Base-by-base conservation (phyloP, 176 grass and related monocot species). In the Pharus latifolius region DNA sequence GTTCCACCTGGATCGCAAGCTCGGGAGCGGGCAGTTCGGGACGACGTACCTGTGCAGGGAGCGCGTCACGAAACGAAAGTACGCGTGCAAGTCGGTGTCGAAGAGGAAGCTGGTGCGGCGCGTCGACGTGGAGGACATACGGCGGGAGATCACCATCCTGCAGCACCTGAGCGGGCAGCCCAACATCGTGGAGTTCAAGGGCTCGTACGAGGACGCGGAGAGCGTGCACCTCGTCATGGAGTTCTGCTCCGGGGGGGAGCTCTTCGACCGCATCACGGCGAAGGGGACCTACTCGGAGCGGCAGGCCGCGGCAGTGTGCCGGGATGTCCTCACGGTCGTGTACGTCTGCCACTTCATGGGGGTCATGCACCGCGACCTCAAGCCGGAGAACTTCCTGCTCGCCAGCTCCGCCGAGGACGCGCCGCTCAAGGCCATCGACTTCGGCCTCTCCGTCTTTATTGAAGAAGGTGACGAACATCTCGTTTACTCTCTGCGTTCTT, bases 271-370 rank as follows among this genome's bases (percentile, higher is more conserved):
- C 60, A 96, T 96, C 80, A 87, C 74, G 0, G 59, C 78, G 28
- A 88, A 88, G 58, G 78, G 84, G 6, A 84, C 10, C 75, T 96
- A 91, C 78, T 69, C 77, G 11, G 88, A 96, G 87, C 41, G 79
- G 17, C 78, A 87, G 82, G 92, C 88, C 15, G 88, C 92, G 13
- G 75, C 57, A 16, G 70, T 91, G 14, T 91, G 59, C 84, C 32
- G 82, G 44, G 84, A 87, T 76, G 53, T 91, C 45, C 70, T 91
- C 74, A 88, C 63, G 41, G 88, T 78, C 68, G 92, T 96, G 25
- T 59, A 96, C 60, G 85, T 96, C 48, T 96, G 88, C 60, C 92
- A 96, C 67, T 96, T 96, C 78, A 91, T 96, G 92, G 92, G 92
- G 62, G 92, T 96, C 60, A 75, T 96, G 71, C 92, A 96, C 65